A percentile compares a stretch with the other conserved stretches of the same genome.
Evolutionary conservation across 2,329 filamentous ascomycete genomes (phyloP).

Genomic region (Paecilomyces dactylethromorphus): DNA sequence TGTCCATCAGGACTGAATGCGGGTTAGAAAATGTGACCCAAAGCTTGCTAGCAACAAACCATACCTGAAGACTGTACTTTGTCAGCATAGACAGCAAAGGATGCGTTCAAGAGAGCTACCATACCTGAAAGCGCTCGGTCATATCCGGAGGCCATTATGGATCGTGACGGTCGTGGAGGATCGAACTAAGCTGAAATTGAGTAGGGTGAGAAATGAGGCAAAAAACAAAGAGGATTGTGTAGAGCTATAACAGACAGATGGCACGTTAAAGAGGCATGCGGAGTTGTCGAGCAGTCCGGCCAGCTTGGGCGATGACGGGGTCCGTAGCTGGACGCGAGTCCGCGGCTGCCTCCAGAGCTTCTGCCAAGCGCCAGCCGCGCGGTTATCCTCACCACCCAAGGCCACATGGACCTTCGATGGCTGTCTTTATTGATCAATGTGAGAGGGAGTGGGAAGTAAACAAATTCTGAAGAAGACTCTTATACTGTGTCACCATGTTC

Average conservation of each 20-base stretch:
- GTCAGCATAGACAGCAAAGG: conserved; percentile 33
- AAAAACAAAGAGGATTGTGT: neutral
- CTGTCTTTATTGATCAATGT: too few species aligned
- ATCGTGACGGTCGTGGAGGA: neutral
- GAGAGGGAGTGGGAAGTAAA: too few species aligned
- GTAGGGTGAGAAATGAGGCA: neutral
- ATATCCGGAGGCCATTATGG: conserved; percentile 83
- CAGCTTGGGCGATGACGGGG: conserved; percentile 16
- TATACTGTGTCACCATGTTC: too few species aligned
- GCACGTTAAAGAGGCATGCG: neutral
- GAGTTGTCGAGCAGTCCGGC: conserved; percentile 1
- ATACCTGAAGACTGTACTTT: conserved; percentile 71
- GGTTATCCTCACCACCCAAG: conserved; percentile 11
- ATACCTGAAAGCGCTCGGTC: conserved; percentile 98
- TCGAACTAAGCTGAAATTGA: neutral
- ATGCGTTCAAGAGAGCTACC: conserved; percentile 26
- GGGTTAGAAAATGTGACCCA: conserved; percentile 39
- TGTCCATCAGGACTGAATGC: conserved; percentile 83
- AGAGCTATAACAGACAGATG: neutral
- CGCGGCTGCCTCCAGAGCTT: conserved; percentile 20
- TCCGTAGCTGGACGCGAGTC: conserved; percentile 18
- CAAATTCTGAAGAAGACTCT: too few species aligned
- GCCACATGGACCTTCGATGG: neutral
- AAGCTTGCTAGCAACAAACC: conserved; percentile 6
- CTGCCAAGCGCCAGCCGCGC: conserved; percentile 17